A percentile compares a stretch with the other conserved stretches of the same genome.
Evolutionary conservation across 2,329 filamentous ascomycete species (phyloP).

Genomic region (Sordariomycetes sp.): DNA sequence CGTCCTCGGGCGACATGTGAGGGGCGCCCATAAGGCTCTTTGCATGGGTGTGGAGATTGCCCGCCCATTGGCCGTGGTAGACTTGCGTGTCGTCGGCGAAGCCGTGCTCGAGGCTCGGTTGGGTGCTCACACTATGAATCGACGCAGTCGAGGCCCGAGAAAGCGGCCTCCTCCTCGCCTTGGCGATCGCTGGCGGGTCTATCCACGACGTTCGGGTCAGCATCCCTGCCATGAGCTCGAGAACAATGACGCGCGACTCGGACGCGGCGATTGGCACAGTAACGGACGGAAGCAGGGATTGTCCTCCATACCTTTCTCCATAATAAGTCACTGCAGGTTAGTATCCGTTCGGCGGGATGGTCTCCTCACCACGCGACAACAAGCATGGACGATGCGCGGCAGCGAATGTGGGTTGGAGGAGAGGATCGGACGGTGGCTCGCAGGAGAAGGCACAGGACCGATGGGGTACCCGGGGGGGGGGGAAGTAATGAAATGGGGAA

Average conservation of each 20-base stretch:
- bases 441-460: neutral
- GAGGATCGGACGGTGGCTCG: neutral
- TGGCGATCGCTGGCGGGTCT: conserved; percentile 13
- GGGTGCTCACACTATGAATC: conserved; percentile 38
- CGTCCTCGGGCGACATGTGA: conserved; percentile 42
- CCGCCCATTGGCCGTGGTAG: conserved; percentile 36
- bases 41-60: conserved; percentile 26
- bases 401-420: neutral
- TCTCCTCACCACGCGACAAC: conserved; percentile 4
- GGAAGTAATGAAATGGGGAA: neutral
- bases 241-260: neutral
- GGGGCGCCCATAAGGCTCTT: conserved; percentile 27
- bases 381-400: neutral
- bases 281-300: neutral
- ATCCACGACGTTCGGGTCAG: neutral
- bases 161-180: conserved; percentile 34
- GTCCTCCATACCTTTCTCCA: conserved; percentile 2
- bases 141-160: conserved; percentile 44
- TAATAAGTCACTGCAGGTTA: conserved; percentile 5
- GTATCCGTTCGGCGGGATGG: conserved; percentile 1
- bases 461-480: neutral
- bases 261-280: neutral
- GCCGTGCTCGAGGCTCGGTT: conserved; percentile 35
- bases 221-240: neutral
- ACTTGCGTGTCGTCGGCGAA: conserved; percentile 28